Conservation (phyloP, 345 rosid species). For the Populus ilicifolia region DNA sequence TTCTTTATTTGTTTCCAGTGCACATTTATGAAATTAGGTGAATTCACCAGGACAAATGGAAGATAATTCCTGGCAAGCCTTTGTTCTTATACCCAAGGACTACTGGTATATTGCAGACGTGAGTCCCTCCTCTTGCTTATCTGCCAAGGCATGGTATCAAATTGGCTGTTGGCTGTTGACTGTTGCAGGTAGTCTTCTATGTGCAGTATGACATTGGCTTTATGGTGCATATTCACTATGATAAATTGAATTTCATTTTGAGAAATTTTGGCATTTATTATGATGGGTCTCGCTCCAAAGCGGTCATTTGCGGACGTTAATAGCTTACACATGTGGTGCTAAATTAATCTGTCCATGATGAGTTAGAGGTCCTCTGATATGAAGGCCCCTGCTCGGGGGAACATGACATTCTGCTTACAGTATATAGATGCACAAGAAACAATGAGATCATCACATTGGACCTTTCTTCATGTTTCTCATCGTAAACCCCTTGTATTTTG, state of each 20-base stretch:
- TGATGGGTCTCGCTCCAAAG: not conserved
- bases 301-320: not conserved
- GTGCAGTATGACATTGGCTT: no score
- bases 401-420: not conserved
- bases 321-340: not conserved
- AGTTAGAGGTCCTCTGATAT: not conserved
- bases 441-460: not conserved
- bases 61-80: conserved; percentile 98
- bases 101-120: conserved; percentile 78
- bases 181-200: not conserved
- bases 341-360: not conserved
- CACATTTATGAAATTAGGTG: conserved; percentile 94
- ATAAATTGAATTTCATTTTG: not conserved
- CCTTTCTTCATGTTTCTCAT: no score
- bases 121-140: not conserved
- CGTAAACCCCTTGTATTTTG: no score
- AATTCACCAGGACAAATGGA: conserved; percentile 84
- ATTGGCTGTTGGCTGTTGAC: not conserved
- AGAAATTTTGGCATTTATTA: not conserved
- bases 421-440: not conserved
- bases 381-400: not conserved
- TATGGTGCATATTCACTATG: not conserved
- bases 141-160: not conserved
- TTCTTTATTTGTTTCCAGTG: not conserved
- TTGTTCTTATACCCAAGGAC: conserved; percentile 69